A percentile compares a stretch with the other conserved stretches of the same genome.
These are phyloP conservation scores for Prunus kanzakura DNA, from an alignment of 306 rosid species.

Conservation along the genomic window DNA sequence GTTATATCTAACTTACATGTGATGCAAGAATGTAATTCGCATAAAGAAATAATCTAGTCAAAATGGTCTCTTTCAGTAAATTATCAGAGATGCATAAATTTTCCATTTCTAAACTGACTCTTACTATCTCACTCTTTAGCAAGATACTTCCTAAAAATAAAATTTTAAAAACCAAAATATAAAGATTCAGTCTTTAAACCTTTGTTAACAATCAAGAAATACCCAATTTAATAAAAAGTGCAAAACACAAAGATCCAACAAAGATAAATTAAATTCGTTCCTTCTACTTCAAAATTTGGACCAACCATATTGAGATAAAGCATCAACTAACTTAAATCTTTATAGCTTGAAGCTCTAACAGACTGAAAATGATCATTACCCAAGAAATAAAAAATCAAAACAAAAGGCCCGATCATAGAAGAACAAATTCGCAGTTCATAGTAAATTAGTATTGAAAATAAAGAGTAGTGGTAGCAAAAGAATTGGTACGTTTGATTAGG, in stretches of 20 bases:
- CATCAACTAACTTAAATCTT: background rate
- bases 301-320: background rate
- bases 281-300: background rate
- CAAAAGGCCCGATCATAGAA: conserved; percentile 23
- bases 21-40: no score
- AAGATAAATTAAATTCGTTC: background rate
- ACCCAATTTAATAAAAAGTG: background rate
- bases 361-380: background rate
- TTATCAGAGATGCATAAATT: background rate
- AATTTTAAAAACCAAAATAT: background rate
- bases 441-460: background rate
- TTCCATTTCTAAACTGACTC: background rate
- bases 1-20: background rate
- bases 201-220: background rate
- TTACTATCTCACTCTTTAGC: no score
- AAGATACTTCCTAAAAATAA: background rate
- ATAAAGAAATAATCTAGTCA: no score
- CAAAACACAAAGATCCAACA: background rate
- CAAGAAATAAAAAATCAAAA: background rate
- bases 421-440: conserved; percentile 10
- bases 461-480: background rate
- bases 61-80: background rate
- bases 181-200: background rate
- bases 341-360: conserved; percentile 5
- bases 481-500: conserved; percentile 20